Conservation (phyloP, 2,329 filamentous ascomycete species). For the Didymella glomerata region DNA sequence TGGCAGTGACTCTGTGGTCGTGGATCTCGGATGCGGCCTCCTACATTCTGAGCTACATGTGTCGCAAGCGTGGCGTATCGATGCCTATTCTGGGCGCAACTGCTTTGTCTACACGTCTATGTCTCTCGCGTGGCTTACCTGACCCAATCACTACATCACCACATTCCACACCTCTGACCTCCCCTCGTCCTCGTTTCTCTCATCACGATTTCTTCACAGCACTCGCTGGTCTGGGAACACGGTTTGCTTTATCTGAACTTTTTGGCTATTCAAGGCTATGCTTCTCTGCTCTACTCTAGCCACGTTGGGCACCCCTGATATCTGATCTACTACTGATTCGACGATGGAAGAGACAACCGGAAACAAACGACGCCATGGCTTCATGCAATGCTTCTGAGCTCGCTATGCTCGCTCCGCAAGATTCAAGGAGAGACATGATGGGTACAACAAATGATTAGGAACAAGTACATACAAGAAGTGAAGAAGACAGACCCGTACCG, state of each 20-base stretch:
- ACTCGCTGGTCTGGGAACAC: background rate
- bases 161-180: background rate
- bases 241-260: background rate
- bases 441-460: conserved; percentile 31
- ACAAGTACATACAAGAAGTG: conserved; percentile 38
- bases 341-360: background rate
- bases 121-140: background rate
- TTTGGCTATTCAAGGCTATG: background rate
- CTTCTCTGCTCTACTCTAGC: conserved; percentile 2
- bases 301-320: background rate
- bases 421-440: conserved; percentile 38
- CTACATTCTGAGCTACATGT: background rate
- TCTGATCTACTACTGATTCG: background rate
- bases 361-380: conserved; percentile 7
- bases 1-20: background rate
- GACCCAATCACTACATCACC: background rate
- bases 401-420: conserved; percentile 4
- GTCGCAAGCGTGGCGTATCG: background rate
- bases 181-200: background rate
- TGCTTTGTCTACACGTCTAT: background rate
- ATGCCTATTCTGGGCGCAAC: background rate
- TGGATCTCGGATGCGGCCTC: background rate
- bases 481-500: conserved; percentile 11
- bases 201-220: background rate
- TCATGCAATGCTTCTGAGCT: conserved; percentile 14